phyloP scores from a whole-genome alignment of 2,329 filamentous ascomycete genomes.

The Truncatella angustata region DNA sequence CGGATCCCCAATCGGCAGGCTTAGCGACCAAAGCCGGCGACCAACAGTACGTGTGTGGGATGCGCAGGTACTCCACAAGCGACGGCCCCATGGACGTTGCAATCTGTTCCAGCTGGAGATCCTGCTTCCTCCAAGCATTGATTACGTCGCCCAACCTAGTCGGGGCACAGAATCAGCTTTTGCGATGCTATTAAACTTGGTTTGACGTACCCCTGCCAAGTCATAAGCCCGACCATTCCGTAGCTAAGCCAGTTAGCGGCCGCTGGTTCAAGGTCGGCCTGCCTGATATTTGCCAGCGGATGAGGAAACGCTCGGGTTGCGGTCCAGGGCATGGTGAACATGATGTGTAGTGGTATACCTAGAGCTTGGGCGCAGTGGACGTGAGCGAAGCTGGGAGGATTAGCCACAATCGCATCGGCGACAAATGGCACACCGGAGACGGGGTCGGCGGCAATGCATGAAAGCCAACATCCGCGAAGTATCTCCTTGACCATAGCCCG shows the following conservation, averaged over 20 bases:
- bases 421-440: slow-evolving; percentile 16
- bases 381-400: slow-evolving; percentile 25
- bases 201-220: slow-evolving; percentile 44
- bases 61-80: slow-evolving; percentile 53
- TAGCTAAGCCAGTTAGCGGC: slow-evolving; percentile 44
- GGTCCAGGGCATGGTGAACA: slow-evolving; percentile 64
- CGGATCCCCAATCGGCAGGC: slow-evolving; percentile 53
- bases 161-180: background rate
- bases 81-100: slow-evolving; percentile 62
- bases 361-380: too few species aligned
- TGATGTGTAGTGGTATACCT: slow-evolving; percentile 60
- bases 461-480: slow-evolving; percentile 28
- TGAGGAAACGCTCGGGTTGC: slow-evolving; percentile 43
- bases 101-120: slow-evolving; percentile 56
- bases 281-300: slow-evolving; percentile 44
- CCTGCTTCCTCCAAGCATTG: slow-evolving; percentile 58
- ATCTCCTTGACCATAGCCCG: slow-evolving; percentile 27
- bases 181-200: background rate
- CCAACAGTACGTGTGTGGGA: slow-evolving; percentile 67
- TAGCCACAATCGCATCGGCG: slow-evolving; percentile 24
- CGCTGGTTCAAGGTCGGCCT: slow-evolving; percentile 21
- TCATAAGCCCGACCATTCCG: slow-evolving; percentile 43
- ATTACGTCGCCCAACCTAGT: slow-evolving; percentile 57
- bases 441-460: slow-evolving; percentile 25
- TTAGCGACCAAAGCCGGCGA: slow-evolving; percentile 58